Percentiles rank a stretch among this genome's conserved stretches.
Conservation (phyloP, 306 rosid genomes). For the Myrica gale region DNA sequence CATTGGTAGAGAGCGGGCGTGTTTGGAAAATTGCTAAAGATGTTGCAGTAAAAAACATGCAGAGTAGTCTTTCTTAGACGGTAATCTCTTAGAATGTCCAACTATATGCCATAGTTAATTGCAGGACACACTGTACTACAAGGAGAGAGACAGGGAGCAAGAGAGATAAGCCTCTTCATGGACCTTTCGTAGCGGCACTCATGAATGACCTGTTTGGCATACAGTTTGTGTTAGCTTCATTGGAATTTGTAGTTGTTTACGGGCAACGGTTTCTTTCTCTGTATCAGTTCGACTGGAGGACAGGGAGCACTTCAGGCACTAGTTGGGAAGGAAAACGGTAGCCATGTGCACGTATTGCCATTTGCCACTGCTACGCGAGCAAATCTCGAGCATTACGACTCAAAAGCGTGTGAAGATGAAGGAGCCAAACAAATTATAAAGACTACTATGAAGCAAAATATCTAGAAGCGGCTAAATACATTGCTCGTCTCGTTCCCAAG, state of each 20-base stretch:
- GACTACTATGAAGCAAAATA: conserved; percentile 26
- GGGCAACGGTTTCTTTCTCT: conserved; percentile 76
- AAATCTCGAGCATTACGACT: not conserved
- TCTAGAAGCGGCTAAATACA: conserved; percentile 43
- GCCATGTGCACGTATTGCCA: conserved; percentile 20
- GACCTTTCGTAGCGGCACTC: conserved; percentile 66
- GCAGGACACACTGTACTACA: conserved; percentile 78
- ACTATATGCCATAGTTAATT: not conserved
- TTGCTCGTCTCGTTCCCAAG: conserved; percentile 57
- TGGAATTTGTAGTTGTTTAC: conserved; percentile 68
- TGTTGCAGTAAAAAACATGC: no score
- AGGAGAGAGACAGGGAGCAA: conserved; percentile 53
- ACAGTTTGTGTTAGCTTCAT: conserved; percentile 60
- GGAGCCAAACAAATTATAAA: conserved; percentile 12
- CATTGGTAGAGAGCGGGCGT: no score
- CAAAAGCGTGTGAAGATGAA: conserved; percentile 5
- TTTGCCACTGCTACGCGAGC: conserved; percentile 7
- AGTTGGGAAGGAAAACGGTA: conserved; percentile 26
- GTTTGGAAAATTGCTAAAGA: no score
- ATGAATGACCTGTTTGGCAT: conserved; percentile 83
- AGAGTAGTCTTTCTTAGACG: no score
- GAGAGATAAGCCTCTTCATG: conserved; percentile 74
- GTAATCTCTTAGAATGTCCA: no score
- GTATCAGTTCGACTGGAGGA: conserved; percentile 53
- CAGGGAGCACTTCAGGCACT: conserved; percentile 48